A percentile compares a stretch with the other conserved stretches of the same genome.
phyloP scores from a whole-genome alignment of 192 early-diverging fungal species.

The Linnemannia elongata region DNA sequence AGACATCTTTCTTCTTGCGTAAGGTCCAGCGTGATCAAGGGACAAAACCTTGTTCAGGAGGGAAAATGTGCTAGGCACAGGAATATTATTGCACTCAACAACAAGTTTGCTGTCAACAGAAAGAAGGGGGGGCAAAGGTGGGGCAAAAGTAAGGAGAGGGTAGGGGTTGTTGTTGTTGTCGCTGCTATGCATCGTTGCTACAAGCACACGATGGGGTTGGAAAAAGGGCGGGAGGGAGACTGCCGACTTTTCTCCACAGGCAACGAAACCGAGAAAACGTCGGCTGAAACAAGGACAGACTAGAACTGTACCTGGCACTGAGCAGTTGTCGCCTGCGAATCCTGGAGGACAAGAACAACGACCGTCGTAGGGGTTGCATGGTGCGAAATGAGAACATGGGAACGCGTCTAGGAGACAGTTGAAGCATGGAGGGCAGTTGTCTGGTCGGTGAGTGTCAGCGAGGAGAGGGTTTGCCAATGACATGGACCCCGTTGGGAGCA shows the following conservation, averaged over 20 bases:
- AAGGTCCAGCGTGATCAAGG: constrained; percentile 2
- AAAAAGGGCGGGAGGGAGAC: background rate
- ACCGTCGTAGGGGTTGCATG: constrained; percentile 80
- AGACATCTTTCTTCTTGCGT: background rate
- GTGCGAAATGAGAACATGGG: constrained; percentile 80
- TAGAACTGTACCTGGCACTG: constrained; percentile 67
- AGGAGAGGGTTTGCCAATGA: constrained; percentile 35
- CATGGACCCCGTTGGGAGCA: constrained; percentile 20
- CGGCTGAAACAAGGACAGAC: background rate
- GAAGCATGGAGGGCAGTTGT: constrained; percentile 85
- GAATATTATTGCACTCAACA: background rate
- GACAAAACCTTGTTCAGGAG: constrained; percentile 5
- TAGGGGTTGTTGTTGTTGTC: too few species aligned
- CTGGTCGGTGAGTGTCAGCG: constrained; percentile 16
- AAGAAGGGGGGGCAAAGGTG: background rate
- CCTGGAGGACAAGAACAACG: constrained; percentile 83
- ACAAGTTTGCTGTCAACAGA: background rate
- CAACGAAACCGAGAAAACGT: background rate
- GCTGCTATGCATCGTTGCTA: background rate
- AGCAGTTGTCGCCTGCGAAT: constrained; percentile 86
- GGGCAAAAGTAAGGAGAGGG: background rate
- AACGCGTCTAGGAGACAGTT: constrained; percentile 86
- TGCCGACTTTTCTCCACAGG: background rate
- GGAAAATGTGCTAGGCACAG: background rate
- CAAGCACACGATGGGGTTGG: background rate